Evolutionary conservation across 345 rosid species (phyloP), one percentile per base, ranked within the genome.

Genomic region (Lumnitzera littorea): DNA sequence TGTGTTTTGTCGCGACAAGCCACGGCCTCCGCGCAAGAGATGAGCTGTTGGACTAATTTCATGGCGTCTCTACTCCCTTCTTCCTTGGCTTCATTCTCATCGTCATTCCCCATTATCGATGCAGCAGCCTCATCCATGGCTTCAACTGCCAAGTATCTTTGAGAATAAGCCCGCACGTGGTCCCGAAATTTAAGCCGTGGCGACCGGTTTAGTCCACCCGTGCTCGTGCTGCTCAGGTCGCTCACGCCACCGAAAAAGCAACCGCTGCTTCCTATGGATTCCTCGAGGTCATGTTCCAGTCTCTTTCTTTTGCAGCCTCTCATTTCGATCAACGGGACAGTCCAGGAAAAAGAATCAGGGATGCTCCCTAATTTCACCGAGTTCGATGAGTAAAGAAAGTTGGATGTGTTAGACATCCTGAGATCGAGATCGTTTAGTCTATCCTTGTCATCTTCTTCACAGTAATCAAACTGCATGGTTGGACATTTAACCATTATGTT

Each of bases 21-120:
- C 65, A 82, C 85, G 15, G 85, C 91, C 68, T 78, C 84, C 0
- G 85, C 82, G 47, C 84, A 82, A 41, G 82, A 69, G 8, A 76
- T 66, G 53, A 82, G 87, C 51, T 74, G 91, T 55, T 78, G 75
- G 2, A 82, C 79, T 2, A 84, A 65, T 62, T 63, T 80, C 83
- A 69, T 78, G 56, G 69, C 75, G 47, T 79, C 78, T 52, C 27
- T 62, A 10, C 29, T 56, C 3, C 61, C 67, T 51, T 64, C 70
- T 46, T 74, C 79, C 52, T 50, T 46, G 3, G 6, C 16, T 59
- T 69, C 76, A 1, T 25, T 48, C 53, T 43, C 61, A 56, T 76
- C 24, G 20, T 20, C 1, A 13, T 56, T 24, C 55, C 58, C 27
- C 55, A 65, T 53, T 63, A 72, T 61, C n/a, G 55, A 46, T 3